A percentile compares a stretch with the other conserved stretches of the same genome.
Evolutionary conservation across 202 grass and related monocot genomes (phyloP).

Genomic region (Setaria viridis): DNA sequence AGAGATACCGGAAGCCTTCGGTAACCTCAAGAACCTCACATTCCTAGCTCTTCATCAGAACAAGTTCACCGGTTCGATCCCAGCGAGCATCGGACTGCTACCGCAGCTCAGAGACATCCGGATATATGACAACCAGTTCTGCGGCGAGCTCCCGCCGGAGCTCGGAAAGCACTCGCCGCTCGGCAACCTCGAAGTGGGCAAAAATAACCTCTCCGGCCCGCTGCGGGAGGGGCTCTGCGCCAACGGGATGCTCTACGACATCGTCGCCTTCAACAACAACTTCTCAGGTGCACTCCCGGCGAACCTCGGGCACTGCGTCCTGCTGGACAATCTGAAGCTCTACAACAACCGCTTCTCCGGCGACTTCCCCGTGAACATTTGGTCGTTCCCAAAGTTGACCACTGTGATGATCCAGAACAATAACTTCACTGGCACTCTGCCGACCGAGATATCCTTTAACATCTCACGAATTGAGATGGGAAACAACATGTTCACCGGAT

Average conservation of each 20-base stretch:
- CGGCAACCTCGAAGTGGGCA: conserved; percentile 51
- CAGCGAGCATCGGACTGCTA: conserved; percentile 52
- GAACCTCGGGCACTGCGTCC: conserved; percentile 41
- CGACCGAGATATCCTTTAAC: neutral
- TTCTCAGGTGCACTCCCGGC: conserved; percentile 57
- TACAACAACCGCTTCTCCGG: conserved; percentile 62
- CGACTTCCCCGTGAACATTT: conserved; percentile 39
- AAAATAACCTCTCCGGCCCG: conserved; percentile 55
- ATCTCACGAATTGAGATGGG: conserved; percentile 56
- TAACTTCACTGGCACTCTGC: conserved; percentile 45
- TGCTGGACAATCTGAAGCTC: conserved; percentile 50
- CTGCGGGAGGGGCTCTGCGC: conserved; percentile 57
- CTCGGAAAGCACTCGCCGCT: conserved; percentile 74
- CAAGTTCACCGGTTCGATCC: conserved; percentile 58
- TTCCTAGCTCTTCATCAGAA: conserved; percentile 58
- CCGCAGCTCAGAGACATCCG: conserved; percentile 45
- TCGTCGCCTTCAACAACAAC: conserved; percentile 64
- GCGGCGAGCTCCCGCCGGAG: conserved; percentile 59
- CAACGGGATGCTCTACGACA: conserved; percentile 32
- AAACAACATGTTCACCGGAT: conserved; percentile 63
- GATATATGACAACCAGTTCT: conserved; percentile 59
- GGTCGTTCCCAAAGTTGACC: conserved; percentile 23
- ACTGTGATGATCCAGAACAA: conserved; percentile 49
- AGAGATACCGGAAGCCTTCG: conserved; percentile 50
- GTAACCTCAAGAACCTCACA: conserved; percentile 45